Percentiles rank a stretch among this genome's conserved stretches.
These are phyloP conservation scores for Asterophora lycoperdoides DNA, from an alignment of 768 basidiomycete genomes.

Conservation along the genomic window DNA sequence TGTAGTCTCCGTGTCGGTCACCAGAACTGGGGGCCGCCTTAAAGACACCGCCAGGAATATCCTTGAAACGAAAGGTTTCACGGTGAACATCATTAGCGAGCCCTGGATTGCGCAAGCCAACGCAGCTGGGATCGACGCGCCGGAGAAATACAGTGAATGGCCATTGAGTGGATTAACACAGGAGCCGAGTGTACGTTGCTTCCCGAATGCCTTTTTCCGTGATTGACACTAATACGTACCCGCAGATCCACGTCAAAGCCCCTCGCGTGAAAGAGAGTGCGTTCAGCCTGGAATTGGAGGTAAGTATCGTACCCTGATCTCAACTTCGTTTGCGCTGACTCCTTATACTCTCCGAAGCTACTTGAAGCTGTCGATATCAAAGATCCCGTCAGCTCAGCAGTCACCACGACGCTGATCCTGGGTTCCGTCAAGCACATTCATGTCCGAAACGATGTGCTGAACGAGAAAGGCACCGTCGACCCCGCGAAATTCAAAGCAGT, in stretches of 20 bases:
- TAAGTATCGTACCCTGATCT: conserved; percentile 8
- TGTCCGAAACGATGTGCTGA: conserved; percentile 51
- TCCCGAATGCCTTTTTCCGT: background rate
- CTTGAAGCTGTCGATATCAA: conserved; percentile 38
- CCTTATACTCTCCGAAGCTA: conserved; percentile 27
- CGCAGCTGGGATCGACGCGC: conserved; percentile 46
- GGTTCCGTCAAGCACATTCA: conserved; percentile 55
- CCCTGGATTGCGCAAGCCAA: conserved; percentile 60
- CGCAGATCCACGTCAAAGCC: conserved; percentile 43
- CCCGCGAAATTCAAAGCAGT: conserved; percentile 44
- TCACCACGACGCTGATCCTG: conserved; percentile 41
- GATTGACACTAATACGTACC: background rate
- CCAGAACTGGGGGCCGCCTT: conserved; percentile 20
- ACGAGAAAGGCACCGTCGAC: conserved; percentile 39
- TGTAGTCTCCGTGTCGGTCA: conserved; percentile 51
- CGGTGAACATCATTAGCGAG: conserved; percentile 73
- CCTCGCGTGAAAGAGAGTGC: conserved; percentile 61
- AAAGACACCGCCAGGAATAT: conserved; percentile 71
- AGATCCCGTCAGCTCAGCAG: conserved; percentile 31
- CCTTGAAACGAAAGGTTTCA: conserved; percentile 59
- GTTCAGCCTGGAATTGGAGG: conserved; percentile 60
- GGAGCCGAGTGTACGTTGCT: conserved; percentile 46
- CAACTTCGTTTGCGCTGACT: no score
- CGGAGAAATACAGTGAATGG: conserved; percentile 55
- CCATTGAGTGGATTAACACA: conserved; percentile 54